These are phyloP conservation scores for Neofusicoccum kwambonambiense DNA, from an alignment of 2,329 filamentous ascomycete species.

Conservation along the genomic window DNA sequence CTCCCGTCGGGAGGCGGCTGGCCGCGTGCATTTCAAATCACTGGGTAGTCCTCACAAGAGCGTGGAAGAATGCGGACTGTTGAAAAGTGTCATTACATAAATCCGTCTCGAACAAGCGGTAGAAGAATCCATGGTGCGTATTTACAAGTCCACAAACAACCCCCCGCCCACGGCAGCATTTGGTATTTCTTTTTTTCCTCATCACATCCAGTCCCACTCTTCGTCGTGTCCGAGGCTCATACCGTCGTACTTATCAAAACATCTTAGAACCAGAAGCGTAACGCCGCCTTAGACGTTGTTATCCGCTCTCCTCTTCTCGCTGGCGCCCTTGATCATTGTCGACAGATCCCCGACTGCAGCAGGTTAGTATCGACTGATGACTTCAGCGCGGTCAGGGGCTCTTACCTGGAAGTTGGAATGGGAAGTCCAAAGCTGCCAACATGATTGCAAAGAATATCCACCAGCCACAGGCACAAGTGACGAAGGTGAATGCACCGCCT, in stretches of 20 bases:
- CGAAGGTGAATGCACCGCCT: conserved; percentile 51
- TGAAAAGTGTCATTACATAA: not conserved
- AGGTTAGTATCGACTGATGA: not conserved
- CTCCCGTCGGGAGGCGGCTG: too few species aligned
- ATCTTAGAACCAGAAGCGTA: not conserved
- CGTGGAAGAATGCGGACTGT: not conserved
- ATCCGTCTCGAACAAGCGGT: not conserved
- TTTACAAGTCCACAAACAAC: not conserved
- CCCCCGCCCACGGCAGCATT: not conserved
- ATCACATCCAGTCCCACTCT: too few species aligned
- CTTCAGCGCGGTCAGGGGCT: not conserved
- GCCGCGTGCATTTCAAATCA: too few species aligned
- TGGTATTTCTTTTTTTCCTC: not conserved
- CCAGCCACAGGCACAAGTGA: conserved; percentile 50
- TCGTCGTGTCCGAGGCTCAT: not conserved
- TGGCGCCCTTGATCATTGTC: conserved; percentile 45
- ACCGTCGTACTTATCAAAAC: not conserved
- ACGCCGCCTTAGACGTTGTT: not conserved
- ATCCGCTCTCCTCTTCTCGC: conserved; percentile 27
- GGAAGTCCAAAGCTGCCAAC: conserved; percentile 54
- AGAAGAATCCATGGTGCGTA: conserved; percentile 1
- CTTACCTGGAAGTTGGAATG: conserved; percentile 33
- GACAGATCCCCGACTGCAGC: conserved; percentile 44
- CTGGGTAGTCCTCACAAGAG: too few species aligned
- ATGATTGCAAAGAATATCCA: conserved; percentile 57